These are phyloP conservation scores for Avena eriantha DNA, from an alignment of 176 grass and related monocot species.

Conservation along the genomic window DNA sequence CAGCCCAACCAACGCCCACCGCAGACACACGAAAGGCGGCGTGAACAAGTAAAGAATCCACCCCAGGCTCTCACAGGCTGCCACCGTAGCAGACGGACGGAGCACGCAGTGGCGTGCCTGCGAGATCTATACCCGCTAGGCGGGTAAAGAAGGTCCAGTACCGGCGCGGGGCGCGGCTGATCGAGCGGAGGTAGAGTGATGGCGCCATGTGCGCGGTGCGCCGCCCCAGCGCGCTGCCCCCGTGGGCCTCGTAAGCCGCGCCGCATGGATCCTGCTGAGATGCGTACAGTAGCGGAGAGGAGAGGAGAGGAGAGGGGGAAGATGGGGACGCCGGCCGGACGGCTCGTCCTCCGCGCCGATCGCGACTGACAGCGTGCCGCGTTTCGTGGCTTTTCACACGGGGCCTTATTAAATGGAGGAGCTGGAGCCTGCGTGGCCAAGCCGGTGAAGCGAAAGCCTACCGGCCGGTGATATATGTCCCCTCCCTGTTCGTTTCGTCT, in stretches of 20 bases:
- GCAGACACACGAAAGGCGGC: not conserved
- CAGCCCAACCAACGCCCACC: not conserved
- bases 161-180: not conserved
- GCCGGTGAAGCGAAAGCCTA: not conserved
- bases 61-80: not conserved
- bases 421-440: not conserved
- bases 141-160: not conserved
- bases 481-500: too few relatives aligned
- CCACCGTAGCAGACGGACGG: not conserved
- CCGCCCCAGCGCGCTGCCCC: not conserved
- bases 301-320: not conserved
- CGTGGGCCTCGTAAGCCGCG: not conserved
- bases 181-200: not conserved
- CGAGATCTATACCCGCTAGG: not conserved
- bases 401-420: not conserved
- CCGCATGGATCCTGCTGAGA: not conserved
- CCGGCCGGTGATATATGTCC: too few relatives aligned
- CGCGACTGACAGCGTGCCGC: not conserved
- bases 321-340: not conserved
- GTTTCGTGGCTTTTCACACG: slow-evolving; percentile 8
- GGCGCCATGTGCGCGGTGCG: slow-evolving; percentile 35
- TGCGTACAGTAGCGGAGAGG: not conserved
- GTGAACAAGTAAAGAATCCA: not conserved
- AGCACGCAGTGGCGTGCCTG: not conserved
- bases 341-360: not conserved